Base-by-base conservation (phyloP, 2,329 filamentous ascomycete species). In the Pyrenophora tritici-repentis region DNA sequence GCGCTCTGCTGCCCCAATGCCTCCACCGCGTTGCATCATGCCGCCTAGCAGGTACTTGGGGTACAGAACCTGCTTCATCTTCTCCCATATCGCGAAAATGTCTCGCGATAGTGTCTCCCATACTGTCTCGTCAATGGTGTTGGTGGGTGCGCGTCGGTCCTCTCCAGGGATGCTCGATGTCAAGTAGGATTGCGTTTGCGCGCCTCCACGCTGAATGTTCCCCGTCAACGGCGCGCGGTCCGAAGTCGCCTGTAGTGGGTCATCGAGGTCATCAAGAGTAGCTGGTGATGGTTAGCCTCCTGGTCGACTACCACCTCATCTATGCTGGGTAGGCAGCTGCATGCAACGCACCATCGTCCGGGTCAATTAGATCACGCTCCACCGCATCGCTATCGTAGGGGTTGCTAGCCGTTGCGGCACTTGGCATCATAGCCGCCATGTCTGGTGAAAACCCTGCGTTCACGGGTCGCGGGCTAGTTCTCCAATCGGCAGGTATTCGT, bases 91-190 rank as follows among this genome's bases (percentile, higher is more conserved):
- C 20, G 91, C 94, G 6, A 93, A 77, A 60, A 99, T 78, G 74
- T 99, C 94, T 62, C 94, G 88, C 44, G 89, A 90, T 54, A 99
- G 80, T n/a, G 94, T 99, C 36, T 93, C 90, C 94, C 94, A 99
- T 34, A 99, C 94, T 1, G 86, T 87, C 78, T 99, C 94, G 75
- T 99, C 94, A 73, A 99, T 95, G 38, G 94, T 99, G 77, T 95
- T 96, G 61, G 88, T 86, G 6, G 91, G 85, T 13, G 94, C 92
- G 58, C 88, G 84, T 47, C 94, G 89, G 78, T 99, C 94, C 75
- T 97, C 93, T 61, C 94, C 94, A 2, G 88, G 88, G 69, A 99
- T 95, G 51, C 86, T 86, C 17, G 90, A 94, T 20, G 91, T 96
- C 63, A 97, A 83, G 74, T 93, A 96, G 68, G 82, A 86, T 72